phyloP scores from a whole-genome alignment of 1,284 basidiomycete species.

The Porodaedalea pini region DNA sequence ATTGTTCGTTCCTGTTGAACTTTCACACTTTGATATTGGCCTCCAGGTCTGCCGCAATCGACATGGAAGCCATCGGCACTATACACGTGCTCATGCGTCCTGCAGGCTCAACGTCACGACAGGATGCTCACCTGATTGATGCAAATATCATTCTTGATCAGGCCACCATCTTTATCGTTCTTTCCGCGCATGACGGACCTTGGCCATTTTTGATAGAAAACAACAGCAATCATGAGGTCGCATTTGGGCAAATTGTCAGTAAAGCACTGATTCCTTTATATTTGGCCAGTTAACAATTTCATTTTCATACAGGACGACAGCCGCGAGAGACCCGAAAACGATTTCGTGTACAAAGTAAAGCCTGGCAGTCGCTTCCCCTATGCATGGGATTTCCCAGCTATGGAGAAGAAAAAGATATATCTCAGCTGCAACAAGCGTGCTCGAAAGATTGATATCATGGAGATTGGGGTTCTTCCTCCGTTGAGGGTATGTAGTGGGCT shows the following conservation, averaged over 20 bases:
- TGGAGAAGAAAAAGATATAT: constrained; percentile 77
- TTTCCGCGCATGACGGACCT: constrained; percentile 63
- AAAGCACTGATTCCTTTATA: not conserved
- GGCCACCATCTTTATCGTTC: constrained; percentile 84
- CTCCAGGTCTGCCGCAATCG: constrained; percentile 86
- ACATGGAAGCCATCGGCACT: constrained; percentile 86
- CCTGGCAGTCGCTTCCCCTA: constrained; percentile 64
- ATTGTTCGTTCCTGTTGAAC: not conserved
- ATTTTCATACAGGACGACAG: constrained; percentile 45
- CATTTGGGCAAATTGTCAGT: constrained; percentile 74
- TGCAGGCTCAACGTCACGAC: constrained; percentile 34
- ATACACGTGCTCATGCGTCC: constrained; percentile 72
- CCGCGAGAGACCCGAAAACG: constrained; percentile 38
- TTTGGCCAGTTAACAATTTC: not conserved
- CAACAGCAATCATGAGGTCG: constrained; percentile 72
- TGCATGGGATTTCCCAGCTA: constrained; percentile 94
- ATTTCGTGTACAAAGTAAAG: constrained; percentile 51
- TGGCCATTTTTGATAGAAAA: constrained; percentile 96
- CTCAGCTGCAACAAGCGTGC: constrained; percentile 64
- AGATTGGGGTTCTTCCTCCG: constrained; percentile 91
- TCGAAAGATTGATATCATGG: constrained; percentile 89
- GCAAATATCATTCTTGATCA: constrained; percentile 84
- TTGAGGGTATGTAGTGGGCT: constrained; percentile 74
- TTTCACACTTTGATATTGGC: not conserved
- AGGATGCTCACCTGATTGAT: constrained; percentile 62